A percentile compares a stretch with the other conserved stretches of the same genome.
These are phyloP conservation scores for Fraxinus dipetala DNA, from an alignment of 305 asterid species.

Conservation along the genomic window DNA sequence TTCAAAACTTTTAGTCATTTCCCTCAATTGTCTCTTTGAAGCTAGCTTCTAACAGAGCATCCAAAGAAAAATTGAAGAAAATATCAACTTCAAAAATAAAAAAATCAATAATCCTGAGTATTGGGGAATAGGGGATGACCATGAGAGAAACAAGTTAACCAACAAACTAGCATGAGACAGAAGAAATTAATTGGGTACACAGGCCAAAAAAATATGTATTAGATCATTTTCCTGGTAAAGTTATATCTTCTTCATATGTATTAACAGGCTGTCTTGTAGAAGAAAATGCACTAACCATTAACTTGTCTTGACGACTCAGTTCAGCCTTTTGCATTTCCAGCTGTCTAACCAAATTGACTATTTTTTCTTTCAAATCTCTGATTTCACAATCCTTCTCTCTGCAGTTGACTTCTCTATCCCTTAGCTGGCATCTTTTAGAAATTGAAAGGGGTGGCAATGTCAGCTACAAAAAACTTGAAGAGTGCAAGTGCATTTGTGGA, in stretches of 20 bases:
- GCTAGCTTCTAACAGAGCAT: conserved; percentile 49
- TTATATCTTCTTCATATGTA: background rate
- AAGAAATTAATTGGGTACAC: background rate
- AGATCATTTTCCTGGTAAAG: background rate
- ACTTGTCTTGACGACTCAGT: conserved; percentile 53
- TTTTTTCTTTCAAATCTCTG: conserved; percentile 81
- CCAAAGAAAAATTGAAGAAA: background rate
- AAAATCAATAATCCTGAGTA: background rate
- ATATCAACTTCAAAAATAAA: background rate
- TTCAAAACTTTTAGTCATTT: conserved; percentile 30
- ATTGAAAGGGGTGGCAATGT: conserved; percentile 13
- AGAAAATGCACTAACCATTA: conserved; percentile 49
- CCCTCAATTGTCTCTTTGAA: conserved; percentile 41
- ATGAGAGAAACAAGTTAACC: background rate
- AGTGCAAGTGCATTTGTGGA: background rate
- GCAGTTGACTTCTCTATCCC: conserved; percentile 81
- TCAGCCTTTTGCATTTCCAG: conserved; percentile 65
- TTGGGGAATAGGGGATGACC: background rate
- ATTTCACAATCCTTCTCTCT: conserved; percentile 86
- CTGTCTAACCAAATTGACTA: conserved; percentile 65
- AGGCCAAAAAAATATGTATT: background rate
- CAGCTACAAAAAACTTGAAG: conserved; percentile 2
- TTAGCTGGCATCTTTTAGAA: conserved; percentile 56
- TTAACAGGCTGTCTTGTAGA: background rate
- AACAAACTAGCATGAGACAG: background rate